Evolutionary conservation across 768 basidiomycete species (phyloP).

Genomic region (Hortiboletus campestris): DNA sequence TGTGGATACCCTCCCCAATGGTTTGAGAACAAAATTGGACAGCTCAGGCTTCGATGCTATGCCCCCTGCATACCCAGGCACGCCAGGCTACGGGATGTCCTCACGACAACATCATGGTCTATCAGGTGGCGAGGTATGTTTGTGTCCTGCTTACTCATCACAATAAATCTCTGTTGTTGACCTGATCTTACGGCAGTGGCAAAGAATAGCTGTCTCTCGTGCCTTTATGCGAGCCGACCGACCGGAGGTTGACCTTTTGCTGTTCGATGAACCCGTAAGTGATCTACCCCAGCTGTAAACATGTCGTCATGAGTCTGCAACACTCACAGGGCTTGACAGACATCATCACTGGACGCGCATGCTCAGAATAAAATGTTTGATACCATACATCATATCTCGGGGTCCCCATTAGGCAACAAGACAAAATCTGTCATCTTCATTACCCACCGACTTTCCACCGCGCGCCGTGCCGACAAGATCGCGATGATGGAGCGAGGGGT

Average conservation of each 20-base stretch:
- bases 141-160: slow-evolving; percentile 11
- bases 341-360: slow-evolving; percentile 75
- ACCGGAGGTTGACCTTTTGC: slow-evolving; percentile 71
- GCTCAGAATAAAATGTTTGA: slow-evolving; percentile 81
- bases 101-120: slow-evolving; percentile 57
- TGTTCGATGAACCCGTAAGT: slow-evolving; percentile 84
- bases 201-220: slow-evolving; percentile 80
- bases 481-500: slow-evolving; percentile 82
- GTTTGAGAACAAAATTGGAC: slow-evolving; percentile 72
- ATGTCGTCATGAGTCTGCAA: not conserved
- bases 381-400: slow-evolving; percentile 65
- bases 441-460: slow-evolving; percentile 78
- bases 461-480: slow-evolving; percentile 81
- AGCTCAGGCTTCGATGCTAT: slow-evolving; percentile 56
- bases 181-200: slow-evolving; percentile 57
- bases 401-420: slow-evolving; percentile 51
- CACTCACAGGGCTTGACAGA: slow-evolving; percentile 40
- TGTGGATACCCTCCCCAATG: slow-evolving; percentile 64
- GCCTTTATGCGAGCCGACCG: slow-evolving; percentile 82
- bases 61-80: slow-evolving; percentile 32
- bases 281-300: not conserved
- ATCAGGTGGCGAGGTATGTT: slow-evolving; percentile 79
- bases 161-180: slow-evolving; percentile 14
- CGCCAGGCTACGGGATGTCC: slow-evolving; percentile 29
- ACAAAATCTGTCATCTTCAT: slow-evolving; percentile 79